Base-by-base conservation (phyloP, 371 early-diverging fungal species). In the Smittium mucronatum region DNA sequence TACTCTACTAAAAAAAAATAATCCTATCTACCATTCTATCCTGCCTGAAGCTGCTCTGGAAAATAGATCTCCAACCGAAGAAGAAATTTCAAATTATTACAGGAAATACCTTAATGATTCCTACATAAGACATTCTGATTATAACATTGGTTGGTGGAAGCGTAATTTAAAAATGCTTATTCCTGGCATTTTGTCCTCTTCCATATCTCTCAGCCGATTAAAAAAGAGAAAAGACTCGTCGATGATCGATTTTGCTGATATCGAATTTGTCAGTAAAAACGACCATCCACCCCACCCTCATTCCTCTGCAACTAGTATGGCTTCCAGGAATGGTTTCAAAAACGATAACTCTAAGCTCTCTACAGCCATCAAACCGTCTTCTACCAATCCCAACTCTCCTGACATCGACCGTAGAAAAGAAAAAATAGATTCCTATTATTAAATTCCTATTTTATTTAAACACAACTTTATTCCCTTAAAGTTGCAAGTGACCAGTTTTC, bases 91-190 rank as follows among this genome's bases (percentile, higher is more conserved):
- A 0, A 70, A 81, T 28, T 92, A 89, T 71, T 92, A 88, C 78
- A 86, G 87, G 75, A 83, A 86, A 66, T 92, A 90, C 75, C 78
- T 91, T 71, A 82, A 86, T 66, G 85, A 84, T 61, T 84, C 89
- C 2, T 86, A 86, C 34, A 82, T 77, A 28, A 80, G 89, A 60
- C 90, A 92, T 70, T 81, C 86, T 84, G 82, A 74, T 64, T 92
- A 92, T 75, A 92, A 92, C 73, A 75, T 82, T 28, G 75, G 78
- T 60, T 88, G 89, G 88, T 89, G 89, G 91, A 77, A 82, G 31
- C 79, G 87, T 63, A 92, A 88, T 67, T 60, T 85, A 26, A 75
- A 76, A 0, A 84, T 90, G 81, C 76, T 91, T 28, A 79, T 83
- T 70, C 90, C 90, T 29, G 90, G 87, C 29, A 73, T 84, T 29